Conservation (phyloP, 768 basidiomycete genomes). For the Amanita exitialis region DNA sequence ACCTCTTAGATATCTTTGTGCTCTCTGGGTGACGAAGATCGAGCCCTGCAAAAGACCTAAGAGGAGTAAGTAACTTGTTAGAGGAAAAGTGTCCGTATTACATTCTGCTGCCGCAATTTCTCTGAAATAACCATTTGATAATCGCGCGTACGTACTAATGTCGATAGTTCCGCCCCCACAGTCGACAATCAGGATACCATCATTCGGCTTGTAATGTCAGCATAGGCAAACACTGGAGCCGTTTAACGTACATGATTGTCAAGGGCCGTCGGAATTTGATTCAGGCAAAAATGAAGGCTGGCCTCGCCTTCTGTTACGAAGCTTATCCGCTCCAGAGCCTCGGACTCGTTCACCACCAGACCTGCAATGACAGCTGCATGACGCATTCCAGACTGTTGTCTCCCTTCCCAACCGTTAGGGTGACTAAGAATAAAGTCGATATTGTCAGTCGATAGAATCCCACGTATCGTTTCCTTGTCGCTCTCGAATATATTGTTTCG, state of each 20-base stretch:
- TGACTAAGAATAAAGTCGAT: constrained; percentile 40
- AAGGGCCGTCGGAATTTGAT: constrained; percentile 24
- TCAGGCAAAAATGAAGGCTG: constrained; percentile 39
- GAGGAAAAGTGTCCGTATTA: constrained; percentile 12
- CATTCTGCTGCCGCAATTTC: not conserved
- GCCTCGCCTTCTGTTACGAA: constrained; percentile 51
- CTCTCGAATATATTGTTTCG: constrained; percentile 30
- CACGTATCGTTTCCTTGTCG: constrained; percentile 30
- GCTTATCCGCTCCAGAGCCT: constrained; percentile 28
- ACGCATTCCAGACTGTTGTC: constrained; percentile 39
- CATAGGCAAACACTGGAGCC: not conserved
- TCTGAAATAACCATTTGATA: not conserved
- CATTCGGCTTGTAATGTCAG: not conserved
- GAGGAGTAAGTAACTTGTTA: not conserved
- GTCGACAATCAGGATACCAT: not conserved
- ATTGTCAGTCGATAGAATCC: constrained; percentile 24
- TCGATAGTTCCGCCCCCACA: constrained; percentile 1
- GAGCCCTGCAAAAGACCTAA: constrained; percentile 5
- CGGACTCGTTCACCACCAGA: constrained; percentile 23
- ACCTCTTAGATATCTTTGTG: not conserved
- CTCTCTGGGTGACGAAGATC: not conserved
- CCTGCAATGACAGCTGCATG: constrained; percentile 34
- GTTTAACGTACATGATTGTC: constrained; percentile 11
- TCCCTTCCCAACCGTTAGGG: constrained; percentile 49
- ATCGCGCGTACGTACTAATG: not conserved